Percentiles rank a stretch among this genome's conserved stretches.
These are phyloP conservation scores for Colletotrichum australisinense DNA, from an alignment of 2,329 filamentous ascomycete genomes.

Conservation along the genomic window DNA sequence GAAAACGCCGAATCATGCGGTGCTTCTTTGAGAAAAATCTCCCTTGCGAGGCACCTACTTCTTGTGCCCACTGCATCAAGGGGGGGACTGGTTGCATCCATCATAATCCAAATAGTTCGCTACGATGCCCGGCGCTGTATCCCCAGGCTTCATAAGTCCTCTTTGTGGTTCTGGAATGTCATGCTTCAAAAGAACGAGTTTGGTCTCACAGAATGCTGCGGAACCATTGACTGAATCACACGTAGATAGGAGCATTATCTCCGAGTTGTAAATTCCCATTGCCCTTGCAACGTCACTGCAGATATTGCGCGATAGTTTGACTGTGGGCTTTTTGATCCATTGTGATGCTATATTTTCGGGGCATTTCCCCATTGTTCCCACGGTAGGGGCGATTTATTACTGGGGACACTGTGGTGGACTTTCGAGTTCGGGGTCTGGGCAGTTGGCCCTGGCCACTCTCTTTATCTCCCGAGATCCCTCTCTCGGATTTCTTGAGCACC, in stretches of 20 bases:
- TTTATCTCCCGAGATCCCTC: neutral
- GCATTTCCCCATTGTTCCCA: conserved; percentile 9
- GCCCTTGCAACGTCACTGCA: neutral
- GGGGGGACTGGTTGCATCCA: neutral
- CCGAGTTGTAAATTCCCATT: neutral
- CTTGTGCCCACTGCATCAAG: neutral
- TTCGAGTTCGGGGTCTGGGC: neutral
- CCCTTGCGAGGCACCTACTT: neutral
- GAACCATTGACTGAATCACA: neutral
- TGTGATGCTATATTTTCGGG: conserved; percentile 4
- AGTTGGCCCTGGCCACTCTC: neutral
- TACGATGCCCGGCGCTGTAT: neutral
- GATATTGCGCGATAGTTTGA: neutral
- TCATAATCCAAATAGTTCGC: neutral
- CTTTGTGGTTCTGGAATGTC: neutral
- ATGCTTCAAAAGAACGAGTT: neutral
- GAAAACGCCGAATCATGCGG: neutral
- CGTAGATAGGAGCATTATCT: neutral
- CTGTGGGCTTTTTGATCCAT: neutral
- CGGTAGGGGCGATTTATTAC: neutral
- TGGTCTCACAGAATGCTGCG: neutral
- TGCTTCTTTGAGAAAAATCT: neutral
- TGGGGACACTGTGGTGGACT: neutral
- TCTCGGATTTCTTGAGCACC: neutral
- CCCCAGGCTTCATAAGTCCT: neutral